phyloP scores from a whole-genome alignment of 768 basidiomycete genomes.

The Amanita subjunquillea region DNA sequence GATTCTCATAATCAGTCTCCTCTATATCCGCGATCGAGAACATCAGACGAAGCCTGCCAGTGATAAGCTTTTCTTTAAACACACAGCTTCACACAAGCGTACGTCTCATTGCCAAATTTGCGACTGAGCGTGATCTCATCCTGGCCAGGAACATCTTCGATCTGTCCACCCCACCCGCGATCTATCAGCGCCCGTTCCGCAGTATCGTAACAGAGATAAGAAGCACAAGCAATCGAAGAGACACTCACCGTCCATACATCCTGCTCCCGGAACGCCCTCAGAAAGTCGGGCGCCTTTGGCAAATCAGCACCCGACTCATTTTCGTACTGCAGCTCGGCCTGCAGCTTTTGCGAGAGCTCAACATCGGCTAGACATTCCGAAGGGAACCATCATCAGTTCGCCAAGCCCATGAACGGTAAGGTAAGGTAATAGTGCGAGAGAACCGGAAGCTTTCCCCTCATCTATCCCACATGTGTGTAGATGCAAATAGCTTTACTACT shows the following conservation, averaged over 20 bases:
- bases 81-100: constrained; percentile 19
- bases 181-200: neutral
- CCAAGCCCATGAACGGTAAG: neutral
- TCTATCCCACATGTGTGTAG: neutral
- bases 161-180: constrained; percentile 24
- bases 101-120: constrained; percentile 88
- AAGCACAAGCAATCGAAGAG: neutral
- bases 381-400: constrained; percentile 1
- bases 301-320: constrained; percentile 37
- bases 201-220: neutral
- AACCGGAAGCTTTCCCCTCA: neutral
- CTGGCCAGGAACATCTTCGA: constrained; percentile 58
- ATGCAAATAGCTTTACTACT: neutral
- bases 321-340: constrained; percentile 84
- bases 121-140: constrained; percentile 81
- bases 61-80: neutral
- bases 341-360: constrained; percentile 60
- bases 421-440: neutral
- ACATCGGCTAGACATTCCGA: constrained; percentile 49
- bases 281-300: constrained; percentile 52
- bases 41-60: constrained; percentile 67
- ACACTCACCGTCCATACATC: constrained; percentile 69
- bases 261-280: constrained; percentile 62
- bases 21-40: constrained; percentile 88
- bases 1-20: constrained; percentile 19